Base-by-base conservation (phyloP, 2,329 filamentous ascomycete species). In the Exophiala dermatitidis region DNA sequence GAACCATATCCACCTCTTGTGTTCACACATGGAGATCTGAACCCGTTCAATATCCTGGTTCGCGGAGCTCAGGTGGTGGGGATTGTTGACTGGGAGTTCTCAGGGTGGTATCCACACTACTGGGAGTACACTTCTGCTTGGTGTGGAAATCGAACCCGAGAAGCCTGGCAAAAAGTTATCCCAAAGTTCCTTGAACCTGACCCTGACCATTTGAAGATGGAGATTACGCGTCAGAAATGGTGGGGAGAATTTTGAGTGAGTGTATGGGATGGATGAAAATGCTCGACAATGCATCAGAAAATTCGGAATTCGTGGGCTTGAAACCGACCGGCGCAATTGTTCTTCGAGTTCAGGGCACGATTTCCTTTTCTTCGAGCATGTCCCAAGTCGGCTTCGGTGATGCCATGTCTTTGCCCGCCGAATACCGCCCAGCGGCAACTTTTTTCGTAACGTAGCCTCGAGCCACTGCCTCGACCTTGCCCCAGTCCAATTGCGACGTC, bases 21-120 rank as follows among this genome's bases (percentile, higher is more conserved):
- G 4, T 75, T 79, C 59, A 62, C 58, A 12, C 58, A 62, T 49
- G 60, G 33, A 5, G 58, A 61, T 51, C 36, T 62, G n/a, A 57
- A 46, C 26, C 66, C 64, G 6, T 61, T 66, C 2, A 68, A 70
- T 37, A 66, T 68, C 36, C 54, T 69, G 41, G 59, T 59, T 12
- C 62, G 63, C 4, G 70, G 66, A 3, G 69, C 73, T 48, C 61
- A 68, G 3, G 62, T 80, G 31, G 68, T 71, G 37, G 74, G 72
- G 5, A 74, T 79, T 54, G 57, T 72, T 43, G 72, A 70, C 55
- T 78, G 73, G 72, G 74, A 75, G 54, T 65, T 63, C 8, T 60
- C 68, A 7, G 72, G 71, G 1, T 76, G 69, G 70, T 74, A 69
- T 54, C 72, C 71, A 4, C 48, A 60, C 10, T 75, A 74, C 61